These are phyloP conservation scores for Trametes cinnabarina DNA, from an alignment of 768 basidiomycete genomes.

Conservation along the genomic window DNA sequence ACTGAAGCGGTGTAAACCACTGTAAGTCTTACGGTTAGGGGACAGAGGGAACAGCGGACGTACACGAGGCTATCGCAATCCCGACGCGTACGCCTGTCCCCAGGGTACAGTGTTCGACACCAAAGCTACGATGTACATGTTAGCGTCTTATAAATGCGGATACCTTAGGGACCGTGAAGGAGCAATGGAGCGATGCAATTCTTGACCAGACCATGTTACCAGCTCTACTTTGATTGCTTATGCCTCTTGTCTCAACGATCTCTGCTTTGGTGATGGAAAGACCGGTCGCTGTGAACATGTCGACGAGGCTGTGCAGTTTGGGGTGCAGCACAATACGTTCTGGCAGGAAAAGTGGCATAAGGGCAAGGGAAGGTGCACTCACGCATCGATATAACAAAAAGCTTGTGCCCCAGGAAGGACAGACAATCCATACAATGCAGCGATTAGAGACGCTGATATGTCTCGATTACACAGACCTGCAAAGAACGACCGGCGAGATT, in stretches of 20 bases:
- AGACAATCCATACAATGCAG: not conserved
- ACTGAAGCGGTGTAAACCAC: not conserved
- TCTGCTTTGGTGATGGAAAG: too few relatives aligned
- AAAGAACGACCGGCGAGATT: not conserved
- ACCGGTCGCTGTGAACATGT: not conserved
- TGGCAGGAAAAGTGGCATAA: not conserved
- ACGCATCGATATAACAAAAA: conserved; percentile 6
- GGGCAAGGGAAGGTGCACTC: not conserved
- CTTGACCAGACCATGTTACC: too few relatives aligned
- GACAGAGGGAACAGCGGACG: not conserved
- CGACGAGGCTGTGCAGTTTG: not conserved
- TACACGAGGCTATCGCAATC: conserved; percentile 9
- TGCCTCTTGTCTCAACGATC: too few relatives aligned
- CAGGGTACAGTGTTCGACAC: not conserved
- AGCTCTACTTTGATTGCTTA: too few relatives aligned
- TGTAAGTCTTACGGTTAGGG: not conserved
- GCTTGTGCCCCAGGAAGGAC: conserved; percentile 6
- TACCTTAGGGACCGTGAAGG: not conserved
- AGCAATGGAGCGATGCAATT: too few relatives aligned
- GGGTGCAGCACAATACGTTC: not conserved
- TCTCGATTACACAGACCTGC: not conserved
- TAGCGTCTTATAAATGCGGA: not conserved
- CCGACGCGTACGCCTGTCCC: conserved; percentile 16
- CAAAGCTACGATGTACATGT: not conserved
- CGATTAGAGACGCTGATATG: not conserved